These are phyloP conservation scores for Volvox africanus DNA, from an alignment of 139 green algal genomes.

Conservation along the genomic window DNA sequence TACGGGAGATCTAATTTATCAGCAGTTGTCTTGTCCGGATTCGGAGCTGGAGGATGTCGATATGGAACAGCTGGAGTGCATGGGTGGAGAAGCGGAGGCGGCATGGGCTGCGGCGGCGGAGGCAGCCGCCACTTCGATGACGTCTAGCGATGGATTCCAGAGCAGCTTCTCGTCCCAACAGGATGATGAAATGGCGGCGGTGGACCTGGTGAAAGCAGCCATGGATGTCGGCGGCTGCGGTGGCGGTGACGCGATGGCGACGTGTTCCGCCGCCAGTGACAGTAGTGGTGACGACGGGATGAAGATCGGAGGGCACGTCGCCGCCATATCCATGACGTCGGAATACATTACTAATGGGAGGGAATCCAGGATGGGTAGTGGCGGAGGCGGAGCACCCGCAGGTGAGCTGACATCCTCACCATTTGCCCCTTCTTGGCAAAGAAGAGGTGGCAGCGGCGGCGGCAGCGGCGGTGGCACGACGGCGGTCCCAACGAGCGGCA, in stretches of 20 bases:
- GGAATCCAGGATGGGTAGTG: no score
- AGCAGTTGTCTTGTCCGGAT: no score
- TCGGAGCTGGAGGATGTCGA: constrained; percentile 15
- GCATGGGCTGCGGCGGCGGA: constrained; percentile 21
- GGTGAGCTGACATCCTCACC: background rate
- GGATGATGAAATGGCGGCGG: background rate
- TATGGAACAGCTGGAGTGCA: constrained; percentile 38
- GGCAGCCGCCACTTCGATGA: background rate
- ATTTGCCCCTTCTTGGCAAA: background rate
- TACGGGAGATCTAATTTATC: background rate
- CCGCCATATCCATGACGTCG: background rate
- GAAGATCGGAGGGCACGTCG: background rate
- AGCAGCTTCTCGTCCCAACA: background rate
- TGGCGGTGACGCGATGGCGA: background rate
- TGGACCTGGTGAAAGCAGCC: background rate
- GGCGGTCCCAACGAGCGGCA: background rate
- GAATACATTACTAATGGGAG: no score
- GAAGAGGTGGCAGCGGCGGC: no score
- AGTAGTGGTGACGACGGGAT: background rate
- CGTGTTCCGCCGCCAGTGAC: background rate
- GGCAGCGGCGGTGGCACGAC: background rate
- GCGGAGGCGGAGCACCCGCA: background rate
- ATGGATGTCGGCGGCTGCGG: background rate
- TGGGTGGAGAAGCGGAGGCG: constrained; percentile 36
- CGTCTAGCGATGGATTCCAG: background rate